Base-by-base conservation (phyloP, 2,329 filamentous ascomycete species). In the Madurella fahalii region DNA sequence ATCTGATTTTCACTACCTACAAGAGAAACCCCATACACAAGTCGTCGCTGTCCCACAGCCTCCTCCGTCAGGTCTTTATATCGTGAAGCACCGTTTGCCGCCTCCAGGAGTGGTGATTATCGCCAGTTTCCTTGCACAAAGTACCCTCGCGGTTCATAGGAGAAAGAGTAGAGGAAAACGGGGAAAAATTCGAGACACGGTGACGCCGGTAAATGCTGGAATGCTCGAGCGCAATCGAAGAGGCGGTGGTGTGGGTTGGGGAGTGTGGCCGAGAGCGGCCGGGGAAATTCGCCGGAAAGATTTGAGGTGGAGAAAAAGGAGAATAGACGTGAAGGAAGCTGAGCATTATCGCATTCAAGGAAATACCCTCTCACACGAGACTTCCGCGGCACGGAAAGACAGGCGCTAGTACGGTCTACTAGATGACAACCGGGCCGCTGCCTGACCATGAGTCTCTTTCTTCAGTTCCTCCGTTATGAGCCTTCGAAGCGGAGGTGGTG, bases 401-500 rank as follows among this genome's bases (percentile, higher is more conserved):
- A 47, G 48, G 40, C 49, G 46, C 43, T 60, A 63, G 39, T 67
- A 58, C 62, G 64, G 58, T 64, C 74, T 67, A 57, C 77, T 75
- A 2, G 76, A 71, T 9, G 75, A 73, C 56, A 76, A 65, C 13
- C 77, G 78, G 63, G 81, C 81, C 1, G 75, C 76, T 15, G 77
- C 79, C 61, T 82, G 79, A 59, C 80, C 73, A 57, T 80, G 74
- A 56, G 69, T 54, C 18, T 61, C 55, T 47, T 53, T 57, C 34
- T 51, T 77, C 49, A 74, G 59, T 42, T 83, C 79, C 53, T 83
- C 80, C 2, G 76, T 79, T 61, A 46, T 12, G 40, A 79, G 76
- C 67, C 82, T 83, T 62, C 78, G 77, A 39, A 78, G 77, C 39
- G 79, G 82, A n/a, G 83, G 78, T 17, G 85, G 78, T 47, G 82